Conservation (phyloP, 2,329 filamentous ascomycete genomes). For the Apiospora saccharicola region DNA sequence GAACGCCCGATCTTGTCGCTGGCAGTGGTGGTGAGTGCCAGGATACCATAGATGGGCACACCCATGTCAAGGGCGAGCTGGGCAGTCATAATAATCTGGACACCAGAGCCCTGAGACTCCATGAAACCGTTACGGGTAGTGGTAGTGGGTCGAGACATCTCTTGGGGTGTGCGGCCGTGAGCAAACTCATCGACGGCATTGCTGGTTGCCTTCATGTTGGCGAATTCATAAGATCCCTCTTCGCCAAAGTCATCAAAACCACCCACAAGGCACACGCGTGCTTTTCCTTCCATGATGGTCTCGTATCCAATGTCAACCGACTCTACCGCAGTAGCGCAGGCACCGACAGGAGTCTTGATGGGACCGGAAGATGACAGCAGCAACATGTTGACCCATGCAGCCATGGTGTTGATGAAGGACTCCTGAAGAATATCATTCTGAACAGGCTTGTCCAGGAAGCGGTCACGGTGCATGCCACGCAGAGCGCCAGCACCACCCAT, state of each 20-base stretch:
- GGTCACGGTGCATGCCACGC: constrained; percentile 97
- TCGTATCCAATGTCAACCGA: constrained; percentile 98
- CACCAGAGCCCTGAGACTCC: constrained; percentile 98
- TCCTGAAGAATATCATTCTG: constrained; percentile 99
- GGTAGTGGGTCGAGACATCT: constrained; percentile 98
- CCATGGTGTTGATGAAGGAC: constrained; percentile 99
- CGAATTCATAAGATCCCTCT: constrained; percentile 98
- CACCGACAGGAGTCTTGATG: constrained; percentile 98
- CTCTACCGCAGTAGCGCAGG: constrained; percentile 96
- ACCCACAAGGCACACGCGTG: constrained; percentile 95
- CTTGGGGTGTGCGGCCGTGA: constrained; percentile 91
- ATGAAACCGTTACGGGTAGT: constrained; percentile 98
- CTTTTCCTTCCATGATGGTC: constrained; percentile 98
- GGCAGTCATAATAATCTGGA: constrained; percentile 98
- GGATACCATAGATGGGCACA: constrained; percentile 93
- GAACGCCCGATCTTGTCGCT: constrained; percentile 99
- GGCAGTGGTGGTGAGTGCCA: constrained; percentile 92
- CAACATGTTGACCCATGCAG: constrained; percentile 99
- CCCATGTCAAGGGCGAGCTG: constrained; percentile 97
- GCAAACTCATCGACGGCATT: constrained; percentile 96
- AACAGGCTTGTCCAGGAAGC: constrained; percentile 93
- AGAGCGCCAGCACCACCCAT: constrained; percentile 94
- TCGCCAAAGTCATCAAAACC: constrained; percentile 99
- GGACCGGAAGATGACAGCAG: constrained; percentile 95
- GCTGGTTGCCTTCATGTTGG: constrained; percentile 99